Evolutionary conservation across 139 green algal genomes (phyloP), one percentile per base, ranked within the genome.

Genomic region (Chlamydomonas sp.): DNA sequence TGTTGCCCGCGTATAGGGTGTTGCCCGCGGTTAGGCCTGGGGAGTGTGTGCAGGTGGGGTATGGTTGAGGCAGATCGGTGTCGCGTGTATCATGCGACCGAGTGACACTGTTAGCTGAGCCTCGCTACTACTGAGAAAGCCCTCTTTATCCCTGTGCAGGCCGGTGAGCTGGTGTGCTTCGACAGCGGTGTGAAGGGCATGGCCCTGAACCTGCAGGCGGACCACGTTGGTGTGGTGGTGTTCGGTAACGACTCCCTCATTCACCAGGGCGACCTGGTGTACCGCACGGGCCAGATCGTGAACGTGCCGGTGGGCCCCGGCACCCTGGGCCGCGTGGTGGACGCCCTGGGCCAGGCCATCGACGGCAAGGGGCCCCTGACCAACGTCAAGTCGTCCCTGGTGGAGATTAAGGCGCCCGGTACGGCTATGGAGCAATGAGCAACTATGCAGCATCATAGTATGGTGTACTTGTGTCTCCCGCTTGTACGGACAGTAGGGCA

Each of bases 141-240:
- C 31, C 31, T 79, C 66, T 68, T 77, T 18, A 49, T 18, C 4
- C 12, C 14, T 59, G 31, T 77, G 83, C 88, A 94, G 91, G 95
- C 96, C 15, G 97, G 97, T 72, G 97, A 99, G 93, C 95, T 99
- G 93, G 94, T 99, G 31, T 96, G 97, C 93, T 99, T 99, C 84
- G 92, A 94, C 77, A 92, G 87, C 87, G 97, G 96, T 75, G 91
- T 97, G 67, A 95, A 96, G 92, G 97, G 96, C 81, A 98, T 99
- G 94, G 97, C 97, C 61, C 92, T 98, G 76, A 99, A 99, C 89
- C 84, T 99, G 84, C 95, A 98, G 93, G 93, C 86, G 91, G 95
- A 98, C 91, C 97, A 99, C 85, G 96, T 99, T 67, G 97, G 97
- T 93, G 92, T 98, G 63, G 97, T 99, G 57, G 91, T 98, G 63